Base-by-base conservation (phyloP, 345 rosid species). In the Abelmoschus esculentus region DNA sequence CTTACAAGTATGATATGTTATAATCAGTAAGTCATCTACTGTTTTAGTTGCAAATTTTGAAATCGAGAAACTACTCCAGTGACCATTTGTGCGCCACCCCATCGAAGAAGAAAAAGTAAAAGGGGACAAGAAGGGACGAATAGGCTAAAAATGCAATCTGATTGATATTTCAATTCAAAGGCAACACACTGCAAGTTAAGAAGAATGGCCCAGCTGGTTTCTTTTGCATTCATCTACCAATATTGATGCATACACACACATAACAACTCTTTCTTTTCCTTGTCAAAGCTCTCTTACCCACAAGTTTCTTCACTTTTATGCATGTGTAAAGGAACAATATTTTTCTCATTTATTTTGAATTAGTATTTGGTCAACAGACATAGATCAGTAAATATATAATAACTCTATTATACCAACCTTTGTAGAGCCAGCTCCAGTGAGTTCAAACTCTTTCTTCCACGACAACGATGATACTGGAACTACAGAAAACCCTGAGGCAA, bases 401-500 rank as follows among this genome's bases (percentile, higher is more conserved):
- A 66, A n/a, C 57, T 49, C 26, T 28, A 29, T 52, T 65, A 75
- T 17, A 63, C 72, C 59, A 56, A 82, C 97, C 97, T 89, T 93
- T 36, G 88, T 42, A 46, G 5, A 65, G 61, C 73, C 74, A 58
- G 80, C 76, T 70, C 96, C 87, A 34, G 83, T 47, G 55, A 91
- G 88, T 70, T 85, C 76, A 73, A 84, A 81, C 76, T 78, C 83
- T 49, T 81, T 91, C 83, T 89, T 93, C 98, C 98, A 93, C 11
- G 74, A 34, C 0, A 63, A 17, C 76, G 98, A 84, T 72, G 98
- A 72, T 28, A 93, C 85, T 13, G 97, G 96, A 78, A 91, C 84
- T 15, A 93, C 97, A 15, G 95, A 83, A 77, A 88, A 87, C 2
- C 98, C 95, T 0, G 96, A 91, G 28, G 97, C 91, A 79, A 91